Evolutionary conservation across 1,139 yeast species (phyloP).

Genomic region (Geotrichum australiense): DNA sequence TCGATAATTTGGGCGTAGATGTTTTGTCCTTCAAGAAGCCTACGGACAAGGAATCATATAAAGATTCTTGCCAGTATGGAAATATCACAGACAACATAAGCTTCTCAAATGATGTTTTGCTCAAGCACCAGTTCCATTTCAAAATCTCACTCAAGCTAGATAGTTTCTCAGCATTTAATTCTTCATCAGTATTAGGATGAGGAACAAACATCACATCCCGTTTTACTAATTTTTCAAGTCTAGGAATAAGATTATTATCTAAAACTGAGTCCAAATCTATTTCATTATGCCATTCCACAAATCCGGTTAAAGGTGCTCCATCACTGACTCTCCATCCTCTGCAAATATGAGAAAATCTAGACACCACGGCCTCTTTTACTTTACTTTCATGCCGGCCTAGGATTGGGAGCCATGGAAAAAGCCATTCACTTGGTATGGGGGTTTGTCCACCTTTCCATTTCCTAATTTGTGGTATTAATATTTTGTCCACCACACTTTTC

Average conservation of each 20-base stretch:
- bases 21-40: neutral
- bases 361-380: slow-evolving; percentile 29
- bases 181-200: neutral
- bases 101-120: slow-evolving; percentile 23
- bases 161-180: neutral
- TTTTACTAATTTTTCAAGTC: slow-evolving; percentile 28
- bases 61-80: slow-evolving; percentile 30
- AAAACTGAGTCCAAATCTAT: slow-evolving; percentile 33
- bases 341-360: slow-evolving; percentile 33
- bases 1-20: neutral
- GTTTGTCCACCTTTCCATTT: slow-evolving; percentile 32
- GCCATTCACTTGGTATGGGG: slow-evolving; percentile 36
- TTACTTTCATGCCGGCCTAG: slow-evolving; percentile 23
- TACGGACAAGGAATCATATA: slow-evolving; percentile 3
- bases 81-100: slow-evolving; percentile 31
- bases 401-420: slow-evolving; percentile 43
- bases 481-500: slow-evolving; percentile 34
- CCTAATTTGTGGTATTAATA: slow-evolving; percentile 32
- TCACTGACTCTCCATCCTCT: slow-evolving; percentile 34
- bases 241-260: slow-evolving; percentile 31
- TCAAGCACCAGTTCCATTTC: slow-evolving; percentile 19
- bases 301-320: slow-evolving; percentile 28
- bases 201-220: slow-evolving; percentile 5
- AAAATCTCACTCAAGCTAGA: slow-evolving; percentile 1
- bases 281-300: slow-evolving; percentile 37